Percentiles rank a stretch among this genome's conserved stretches.
These are phyloP conservation scores for Colletotrichum theobromicola DNA, from an alignment of 2,329 filamentous ascomycete species.

Conservation along the genomic window DNA sequence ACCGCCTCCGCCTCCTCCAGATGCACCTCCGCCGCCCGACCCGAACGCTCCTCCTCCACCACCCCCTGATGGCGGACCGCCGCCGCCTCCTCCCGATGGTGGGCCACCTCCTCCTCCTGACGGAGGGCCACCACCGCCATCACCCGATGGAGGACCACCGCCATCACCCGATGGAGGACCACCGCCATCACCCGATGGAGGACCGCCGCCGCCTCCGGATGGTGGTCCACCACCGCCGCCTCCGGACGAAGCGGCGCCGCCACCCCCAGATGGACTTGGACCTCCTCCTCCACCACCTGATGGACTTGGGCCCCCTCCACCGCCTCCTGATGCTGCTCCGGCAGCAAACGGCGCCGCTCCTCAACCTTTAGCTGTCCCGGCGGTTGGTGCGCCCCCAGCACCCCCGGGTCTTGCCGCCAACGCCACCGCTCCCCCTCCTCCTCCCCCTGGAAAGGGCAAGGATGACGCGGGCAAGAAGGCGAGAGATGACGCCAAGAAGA, in stretches of 20 bases:
- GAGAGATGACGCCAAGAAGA: not conserved
- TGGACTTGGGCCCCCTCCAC: not conserved
- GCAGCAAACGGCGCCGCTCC: not conserved
- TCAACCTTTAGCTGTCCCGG: not conserved
- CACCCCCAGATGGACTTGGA: not conserved
- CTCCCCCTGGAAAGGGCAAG: not conserved
- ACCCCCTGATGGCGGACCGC: not conserved
- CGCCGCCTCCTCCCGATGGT: not conserved
- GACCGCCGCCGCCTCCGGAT: not conserved
- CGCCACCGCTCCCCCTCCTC: not conserved
- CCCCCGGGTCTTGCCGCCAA: not conserved
- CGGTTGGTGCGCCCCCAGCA: not conserved
- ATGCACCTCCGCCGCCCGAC: not conserved
- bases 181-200: not conserved
- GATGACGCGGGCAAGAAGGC: slow-evolving; percentile 1
- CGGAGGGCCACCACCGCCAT: not conserved
- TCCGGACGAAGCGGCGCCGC: not conserved
- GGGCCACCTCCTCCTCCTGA: not conserved
- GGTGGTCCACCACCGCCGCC: not conserved
- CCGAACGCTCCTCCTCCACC: not conserved
- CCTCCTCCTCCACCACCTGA: not conserved
- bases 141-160: not conserved
- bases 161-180: not conserved
- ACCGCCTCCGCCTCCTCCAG: not conserved
- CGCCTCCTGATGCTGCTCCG: not conserved